A percentile compares a stretch with the other conserved stretches of the same genome.
These are phyloP conservation scores for Alopecurus myosuroides DNA, from an alignment of 176 grass and related monocot species.

Conservation along the genomic window DNA sequence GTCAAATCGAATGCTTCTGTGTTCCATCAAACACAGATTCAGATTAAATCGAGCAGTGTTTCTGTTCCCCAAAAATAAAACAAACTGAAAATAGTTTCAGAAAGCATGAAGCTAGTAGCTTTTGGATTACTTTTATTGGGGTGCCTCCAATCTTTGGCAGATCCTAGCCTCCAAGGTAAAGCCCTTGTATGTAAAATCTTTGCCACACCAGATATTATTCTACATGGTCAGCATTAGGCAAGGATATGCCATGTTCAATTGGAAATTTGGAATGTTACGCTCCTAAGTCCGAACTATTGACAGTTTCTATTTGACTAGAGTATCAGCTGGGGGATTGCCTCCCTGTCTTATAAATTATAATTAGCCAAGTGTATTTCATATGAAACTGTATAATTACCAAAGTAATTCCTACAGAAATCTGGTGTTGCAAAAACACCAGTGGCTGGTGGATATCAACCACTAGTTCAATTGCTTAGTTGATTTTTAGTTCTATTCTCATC, in stretches of 20 bases:
- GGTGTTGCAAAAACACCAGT: not conserved
- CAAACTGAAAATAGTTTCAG: not conserved
- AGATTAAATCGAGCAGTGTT: not conserved
- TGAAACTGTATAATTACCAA: not conserved
- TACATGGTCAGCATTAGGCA: not conserved
- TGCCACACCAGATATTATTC: not conserved
- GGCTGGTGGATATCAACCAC: not conserved
- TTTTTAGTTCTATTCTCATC: conserved; percentile 14
- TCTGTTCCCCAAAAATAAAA: conserved; percentile 19
- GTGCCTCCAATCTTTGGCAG: conserved; percentile 25
- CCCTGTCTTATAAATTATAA: conserved; percentile 2
- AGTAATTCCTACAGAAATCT: not conserved
- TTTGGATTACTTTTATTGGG: conserved; percentile 37
- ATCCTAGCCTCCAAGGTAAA: conserved; percentile 43
- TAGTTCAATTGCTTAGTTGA: not conserved
- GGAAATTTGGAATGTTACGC: not conserved
- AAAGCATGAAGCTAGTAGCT: conserved; percentile 40
- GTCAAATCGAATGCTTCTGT: not conserved
- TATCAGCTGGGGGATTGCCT: not conserved
- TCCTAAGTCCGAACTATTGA: not conserved
- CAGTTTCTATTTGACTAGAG: conserved; percentile 1
- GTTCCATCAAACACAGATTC: not conserved
- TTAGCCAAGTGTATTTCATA: not conserved
- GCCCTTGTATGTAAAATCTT: not conserved
- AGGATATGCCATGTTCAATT: not conserved